A percentile compares a stretch with the other conserved stretches of the same genome.
These are phyloP conservation scores for Pochonia chlamydosporia DNA, from an alignment of 2,329 filamentous ascomycete genomes.

Conservation along the genomic window DNA sequence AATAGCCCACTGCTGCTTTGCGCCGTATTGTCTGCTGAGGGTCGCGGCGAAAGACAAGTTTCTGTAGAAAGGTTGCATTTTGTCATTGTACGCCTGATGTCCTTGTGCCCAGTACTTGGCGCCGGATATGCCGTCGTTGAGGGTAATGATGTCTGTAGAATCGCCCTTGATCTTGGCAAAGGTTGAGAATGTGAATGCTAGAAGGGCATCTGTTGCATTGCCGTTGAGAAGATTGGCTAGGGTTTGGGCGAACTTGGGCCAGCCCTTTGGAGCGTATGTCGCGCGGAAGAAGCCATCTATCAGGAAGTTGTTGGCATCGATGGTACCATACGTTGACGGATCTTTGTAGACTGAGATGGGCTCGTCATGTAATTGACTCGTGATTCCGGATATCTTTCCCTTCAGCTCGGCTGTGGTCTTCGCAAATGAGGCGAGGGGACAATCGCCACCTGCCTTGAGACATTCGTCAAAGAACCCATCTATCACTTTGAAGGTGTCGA, in stretches of 20 bases:
- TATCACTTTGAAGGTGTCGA: slow-evolving; percentile 23
- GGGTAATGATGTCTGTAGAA: slow-evolving; percentile 17
- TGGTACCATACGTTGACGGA: slow-evolving; percentile 28
- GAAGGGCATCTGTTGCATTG: slow-evolving; percentile 32
- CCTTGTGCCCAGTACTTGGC: slow-evolving; percentile 24
- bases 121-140: slow-evolving; percentile 22
- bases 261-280: slow-evolving; percentile 34
- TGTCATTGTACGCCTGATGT: too few species aligned
- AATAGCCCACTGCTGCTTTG: too few species aligned
- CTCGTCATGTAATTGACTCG: slow-evolving; percentile 27
- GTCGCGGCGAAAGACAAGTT: slow-evolving; percentile 25
- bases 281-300: slow-evolving; percentile 32
- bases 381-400: slow-evolving; percentile 22
- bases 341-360: slow-evolving; percentile 38
- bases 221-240: slow-evolving; percentile 30
- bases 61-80: slow-evolving; percentile 25
- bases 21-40: slow-evolving; percentile 24
- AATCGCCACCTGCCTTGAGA: slow-evolving; percentile 37
- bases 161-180: slow-evolving; percentile 14
- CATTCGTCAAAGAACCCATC: slow-evolving; percentile 29
- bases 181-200: slow-evolving; percentile 23
- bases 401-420: slow-evolving; percentile 28
- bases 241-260: slow-evolving; percentile 22
- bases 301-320: slow-evolving; percentile 29
- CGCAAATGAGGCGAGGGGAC: slow-evolving; percentile 32